Evolutionary conservation across 805 yeast genomes (phyloP).

Genomic region (Naumovozyma baii): DNA sequence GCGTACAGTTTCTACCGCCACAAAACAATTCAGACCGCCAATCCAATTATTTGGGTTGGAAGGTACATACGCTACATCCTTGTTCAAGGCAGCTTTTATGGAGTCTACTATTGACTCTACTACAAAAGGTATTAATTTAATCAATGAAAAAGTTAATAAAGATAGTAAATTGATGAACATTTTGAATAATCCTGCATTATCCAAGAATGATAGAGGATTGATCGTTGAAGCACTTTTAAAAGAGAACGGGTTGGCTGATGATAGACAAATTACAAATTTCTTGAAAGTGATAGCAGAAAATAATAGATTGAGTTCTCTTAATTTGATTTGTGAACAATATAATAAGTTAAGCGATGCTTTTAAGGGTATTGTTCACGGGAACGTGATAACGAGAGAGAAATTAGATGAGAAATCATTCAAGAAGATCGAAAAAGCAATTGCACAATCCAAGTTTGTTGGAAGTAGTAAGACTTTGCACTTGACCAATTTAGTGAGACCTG

Average conservation of each 20-base stretch:
- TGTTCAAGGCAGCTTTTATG: conserved; percentile 84
- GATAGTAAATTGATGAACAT: conserved; percentile 57
- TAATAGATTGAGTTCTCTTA: conserved; percentile 75
- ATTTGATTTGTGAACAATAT: conserved; percentile 60
- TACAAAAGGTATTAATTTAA: conserved; percentile 49
- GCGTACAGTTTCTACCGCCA: neutral
- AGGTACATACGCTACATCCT: conserved; percentile 94
- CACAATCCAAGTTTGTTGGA: conserved; percentile 74
- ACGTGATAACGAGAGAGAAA: conserved; percentile 77
- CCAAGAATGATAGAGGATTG: conserved; percentile 59
- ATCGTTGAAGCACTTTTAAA: conserved; percentile 51
- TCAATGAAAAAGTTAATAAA: conserved; percentile 41
- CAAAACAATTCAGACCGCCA: neutral
- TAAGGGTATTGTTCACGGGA: conserved; percentile 87
- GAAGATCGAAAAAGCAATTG: conserved; percentile 70
- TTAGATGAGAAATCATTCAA: conserved; percentile 71
- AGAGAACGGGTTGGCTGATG: conserved; percentile 31
- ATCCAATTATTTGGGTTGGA: conserved; percentile 71
- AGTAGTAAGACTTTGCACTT: conserved; percentile 77
- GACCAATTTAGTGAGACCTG: conserved; percentile 75
- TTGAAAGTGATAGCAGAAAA: conserved; percentile 82
- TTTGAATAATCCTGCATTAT: conserved; percentile 75
- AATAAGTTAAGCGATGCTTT: conserved; percentile 74
- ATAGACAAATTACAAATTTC: conserved; percentile 68
- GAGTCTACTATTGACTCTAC: conserved; percentile 66